phyloP scores from a whole-genome alignment of 2,329 filamentous ascomycete species.

The Talaromyces sp. region DNA sequence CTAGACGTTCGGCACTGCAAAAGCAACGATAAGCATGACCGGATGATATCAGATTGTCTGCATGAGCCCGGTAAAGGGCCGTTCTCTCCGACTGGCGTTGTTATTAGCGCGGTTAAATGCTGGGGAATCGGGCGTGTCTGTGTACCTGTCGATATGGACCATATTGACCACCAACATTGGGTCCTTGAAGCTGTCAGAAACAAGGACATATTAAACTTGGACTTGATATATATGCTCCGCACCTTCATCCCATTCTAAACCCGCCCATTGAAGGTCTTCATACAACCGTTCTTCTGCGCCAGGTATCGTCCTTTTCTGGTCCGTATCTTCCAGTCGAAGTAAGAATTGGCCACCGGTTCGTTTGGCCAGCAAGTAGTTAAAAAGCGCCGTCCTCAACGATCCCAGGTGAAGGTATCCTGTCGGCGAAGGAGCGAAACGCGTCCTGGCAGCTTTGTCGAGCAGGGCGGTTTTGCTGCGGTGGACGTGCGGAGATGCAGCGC shows the following conservation, averaged over 20 bases:
- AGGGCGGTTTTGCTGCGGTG: conserved; percentile 26
- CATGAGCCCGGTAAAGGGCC: conserved; percentile 65
- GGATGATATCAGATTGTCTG: conserved; percentile 60
- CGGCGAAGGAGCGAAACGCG: conserved; percentile 91
- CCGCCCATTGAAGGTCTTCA: conserved; percentile 80
- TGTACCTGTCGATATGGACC: conserved; percentile 78
- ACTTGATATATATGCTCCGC: conserved; percentile 7
- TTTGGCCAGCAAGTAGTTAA: conserved; percentile 87
- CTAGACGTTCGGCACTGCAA: conserved; percentile 68
- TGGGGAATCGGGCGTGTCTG: neutral
- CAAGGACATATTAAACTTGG: neutral
- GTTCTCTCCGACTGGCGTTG: conserved; percentile 68
- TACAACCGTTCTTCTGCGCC: conserved; percentile 75
- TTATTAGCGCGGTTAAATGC: conserved; percentile 11
- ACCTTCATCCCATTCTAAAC: conserved; percentile 91
- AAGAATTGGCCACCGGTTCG: conserved; percentile 86
- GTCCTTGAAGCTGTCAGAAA: conserved; percentile 49
- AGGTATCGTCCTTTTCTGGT: conserved; percentile 77
- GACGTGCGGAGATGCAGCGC: conserved; percentile 17
- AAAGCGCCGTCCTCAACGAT: conserved; percentile 86
- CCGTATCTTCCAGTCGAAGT: conserved; percentile 89
- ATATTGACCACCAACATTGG: conserved; percentile 71
- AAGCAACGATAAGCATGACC: conserved; percentile 90
- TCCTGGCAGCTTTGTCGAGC: conserved; percentile 56
- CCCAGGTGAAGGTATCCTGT: conserved; percentile 92